Percentiles rank a stretch among this genome's conserved stretches.
phyloP scores from a whole-genome alignment of 2,329 filamentous ascomycete species.

The Parastagonospora nodorum region DNA sequence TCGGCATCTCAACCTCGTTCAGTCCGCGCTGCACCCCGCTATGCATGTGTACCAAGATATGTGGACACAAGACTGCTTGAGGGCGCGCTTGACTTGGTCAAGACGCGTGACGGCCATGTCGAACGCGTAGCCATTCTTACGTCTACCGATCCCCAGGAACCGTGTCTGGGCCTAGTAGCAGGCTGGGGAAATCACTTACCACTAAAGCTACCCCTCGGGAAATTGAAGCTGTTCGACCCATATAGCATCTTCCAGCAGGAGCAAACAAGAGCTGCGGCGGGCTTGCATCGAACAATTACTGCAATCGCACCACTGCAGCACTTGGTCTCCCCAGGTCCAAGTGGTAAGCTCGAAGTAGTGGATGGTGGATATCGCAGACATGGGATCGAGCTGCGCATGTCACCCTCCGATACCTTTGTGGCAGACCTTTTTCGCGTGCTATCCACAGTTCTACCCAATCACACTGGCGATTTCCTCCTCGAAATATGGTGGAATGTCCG shows the following conservation, averaged over 20 bases:
- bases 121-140: conserved; percentile 38
- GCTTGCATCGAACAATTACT: conserved; percentile 39
- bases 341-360: conserved; percentile 36
- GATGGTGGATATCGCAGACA: conserved; percentile 41
- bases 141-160: conserved; percentile 22
- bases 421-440: conserved; percentile 40
- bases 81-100: conserved; percentile 34
- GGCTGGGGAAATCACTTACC: conserved; percentile 46
- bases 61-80: conserved; percentile 31
- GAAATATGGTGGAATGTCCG: conserved; percentile 47
- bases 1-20: conserved; percentile 33
- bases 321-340: conserved; percentile 29
- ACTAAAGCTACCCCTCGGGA: conserved; percentile 27
- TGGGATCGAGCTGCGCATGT: conserved; percentile 37
- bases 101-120: conserved; percentile 38
- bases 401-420: conserved; percentile 33
- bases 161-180: conserved; percentile 37
- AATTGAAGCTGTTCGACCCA: conserved; percentile 42
- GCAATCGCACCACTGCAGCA: conserved; percentile 25
- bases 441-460: conserved; percentile 40
- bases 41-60: conserved; percentile 43
- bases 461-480: conserved; percentile 43
- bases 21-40: conserved; percentile 28
- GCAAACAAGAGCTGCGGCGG: conserved; percentile 35
- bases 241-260: conserved; percentile 35